Evolutionary conservation across 2,329 filamentous ascomycete genomes (phyloP).

Genomic region (Colletotrichum costaricense): DNA sequence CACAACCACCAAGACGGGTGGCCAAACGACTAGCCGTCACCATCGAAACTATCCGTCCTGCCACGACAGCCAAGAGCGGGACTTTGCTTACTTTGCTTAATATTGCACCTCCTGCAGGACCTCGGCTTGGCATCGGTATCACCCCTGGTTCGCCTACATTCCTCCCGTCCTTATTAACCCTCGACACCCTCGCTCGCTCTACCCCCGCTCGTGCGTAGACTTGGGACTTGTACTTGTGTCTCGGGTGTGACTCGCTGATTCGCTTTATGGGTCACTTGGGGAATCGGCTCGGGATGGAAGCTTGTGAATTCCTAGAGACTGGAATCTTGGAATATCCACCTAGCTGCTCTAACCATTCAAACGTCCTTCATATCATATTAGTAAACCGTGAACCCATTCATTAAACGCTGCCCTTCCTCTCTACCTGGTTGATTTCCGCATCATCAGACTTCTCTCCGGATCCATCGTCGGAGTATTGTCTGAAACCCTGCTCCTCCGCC

Average conservation of each 20-base stretch:
- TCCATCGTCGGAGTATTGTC: constrained; percentile 43
- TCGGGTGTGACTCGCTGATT: neutral
- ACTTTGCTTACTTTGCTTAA: neutral
- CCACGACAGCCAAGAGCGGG: neutral
- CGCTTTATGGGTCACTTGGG: constrained; percentile 11
- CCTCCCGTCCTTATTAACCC: neutral
- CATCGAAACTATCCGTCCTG: neutral
- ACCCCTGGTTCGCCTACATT: neutral
- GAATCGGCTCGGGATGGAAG: constrained; percentile 9
- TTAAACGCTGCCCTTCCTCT: constrained; percentile 36
- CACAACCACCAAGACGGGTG: neutral
- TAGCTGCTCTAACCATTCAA: constrained; percentile 8
- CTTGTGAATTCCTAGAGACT: constrained; percentile 21
- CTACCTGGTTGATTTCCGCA: constrained; percentile 36
- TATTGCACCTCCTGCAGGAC: neutral
- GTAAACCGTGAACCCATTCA: constrained; percentile 26
- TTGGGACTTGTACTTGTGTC: neutral
- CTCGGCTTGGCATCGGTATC: neutral
- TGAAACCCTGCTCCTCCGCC: constrained; percentile 47
- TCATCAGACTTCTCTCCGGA: constrained; percentile 42
- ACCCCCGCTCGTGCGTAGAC: neutral
- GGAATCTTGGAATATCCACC: constrained; percentile 14
- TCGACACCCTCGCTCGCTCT: neutral
- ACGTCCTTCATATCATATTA: constrained; percentile 31
- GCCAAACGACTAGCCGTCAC: neutral